Base-by-base conservation (phyloP, 2,329 filamentous ascomycete genomes). In the Arthrocladium fulminans region DNA sequence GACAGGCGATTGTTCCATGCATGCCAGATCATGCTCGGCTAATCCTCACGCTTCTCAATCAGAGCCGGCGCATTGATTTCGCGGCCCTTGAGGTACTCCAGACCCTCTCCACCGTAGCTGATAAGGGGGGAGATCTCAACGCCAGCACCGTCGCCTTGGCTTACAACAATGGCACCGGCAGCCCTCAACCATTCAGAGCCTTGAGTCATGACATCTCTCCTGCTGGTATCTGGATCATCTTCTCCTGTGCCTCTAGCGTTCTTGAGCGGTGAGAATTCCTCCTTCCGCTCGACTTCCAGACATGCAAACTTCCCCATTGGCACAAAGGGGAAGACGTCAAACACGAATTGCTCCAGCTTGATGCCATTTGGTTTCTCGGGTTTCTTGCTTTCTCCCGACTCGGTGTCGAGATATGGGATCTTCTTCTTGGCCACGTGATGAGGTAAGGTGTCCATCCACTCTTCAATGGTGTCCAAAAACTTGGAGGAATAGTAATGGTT, bases 311-410 rank as follows among this genome's bases (percentile, higher is more conserved):
- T 88, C 57, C 83, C 77, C 55, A 98, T 80, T 15, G 83, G 73
- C 45, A 94, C 74, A 74, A 90, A 78, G 52, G 90, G 89, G 76
- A 98, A 98, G 63, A 94, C 92, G 65, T 98, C 92, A 64, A 98
- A 98, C 52, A 98, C 89, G 61, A 97, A 98, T 70, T 97, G 92
- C 76, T 98, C 92, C 32, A 98, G 80, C 76, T 98, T 98, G 77
- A 98, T 89, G 58, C 92, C 92, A 64, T 98, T 98, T 56, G 92
- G 88, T 73, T 88, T 92, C 66, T 88, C 82, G 2, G 90, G 88
- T 77, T 95, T 95, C 67, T 95, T 74, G 0, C 80, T 79, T 66
- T 87, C 82, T 54, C 88, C 89, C 25, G 77, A 83, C 63, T 84
- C 74, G 12, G 83, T 76, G 64, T 95, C 81, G 57, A 87, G 77